Base-by-base conservation (phyloP, 2,329 filamentous ascomycete genomes). In the Fusarium sp. region DNA sequence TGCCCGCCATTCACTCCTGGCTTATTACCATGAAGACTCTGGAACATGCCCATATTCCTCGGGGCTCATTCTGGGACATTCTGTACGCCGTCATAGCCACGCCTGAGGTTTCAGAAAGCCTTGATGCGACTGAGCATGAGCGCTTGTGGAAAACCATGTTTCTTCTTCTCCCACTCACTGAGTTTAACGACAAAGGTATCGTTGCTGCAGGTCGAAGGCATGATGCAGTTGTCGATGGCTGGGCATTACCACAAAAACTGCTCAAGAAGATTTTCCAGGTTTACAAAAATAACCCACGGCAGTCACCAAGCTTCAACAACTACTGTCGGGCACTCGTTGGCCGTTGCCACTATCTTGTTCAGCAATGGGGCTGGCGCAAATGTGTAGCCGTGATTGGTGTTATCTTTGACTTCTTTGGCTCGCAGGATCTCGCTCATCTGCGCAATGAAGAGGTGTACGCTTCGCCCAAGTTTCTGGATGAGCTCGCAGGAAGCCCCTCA, bases 391-490 rank as follows among this genome's bases (percentile, higher is more conserved):
- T 92, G 19, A 82, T 92, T 37, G 89, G 90, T 3, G 83, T 86
- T 4, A 86, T 93, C 6, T 93, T 92, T 70, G 90, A 93, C 79
- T 92, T 92, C 76, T 93, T 92, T 73, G 90, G 89, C 15, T 87
- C 87, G 4, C 88, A 90, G 70, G 86, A 88, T 50, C 84, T 93
- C 16, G 86, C 86, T 5, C 88, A 93, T 78, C 78, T 93, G 46
- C 87, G 89, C 42, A 92, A 92, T 66, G 91, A 93, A 77, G 88
- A 91, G 76, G 88, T 86, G 3, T 88, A 88, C 73, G 84, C 84
- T 61, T 92, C 91, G 8, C 89, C 91, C 1, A 82, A 80, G 6
- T 93, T 93, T 59, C 82, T 93, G 0, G 89, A 91, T 53, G 82
- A 88, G 23, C 85, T 93, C 5, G 83, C 80, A 32, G 75, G 73